phyloP scores from a whole-genome alignment of 768 basidiomycete species.

The Psilocybe tampanensis region DNA sequence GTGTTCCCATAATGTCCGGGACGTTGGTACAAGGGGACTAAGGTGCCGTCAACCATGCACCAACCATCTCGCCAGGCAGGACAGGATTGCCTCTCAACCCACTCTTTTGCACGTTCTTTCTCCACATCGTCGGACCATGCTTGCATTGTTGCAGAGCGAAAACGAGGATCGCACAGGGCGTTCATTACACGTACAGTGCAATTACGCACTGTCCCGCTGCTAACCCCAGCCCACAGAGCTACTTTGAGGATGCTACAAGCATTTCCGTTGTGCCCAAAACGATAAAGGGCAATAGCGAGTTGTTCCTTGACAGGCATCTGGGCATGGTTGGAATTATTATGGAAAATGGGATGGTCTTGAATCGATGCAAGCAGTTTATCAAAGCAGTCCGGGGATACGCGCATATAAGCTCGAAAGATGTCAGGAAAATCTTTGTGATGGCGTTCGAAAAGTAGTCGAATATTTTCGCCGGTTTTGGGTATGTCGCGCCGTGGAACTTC shows the following conservation, averaged over 20 bases:
- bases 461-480: too few species aligned
- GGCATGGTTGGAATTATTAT: too few species aligned
- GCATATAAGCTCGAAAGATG: too few species aligned
- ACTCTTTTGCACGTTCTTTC: constrained; percentile 26
- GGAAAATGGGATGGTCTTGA: too few species aligned
- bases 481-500: too few species aligned
- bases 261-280: constrained; percentile 31
- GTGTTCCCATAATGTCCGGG: constrained; percentile 35
- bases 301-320: constrained; percentile 31
- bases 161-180: constrained; percentile 11
- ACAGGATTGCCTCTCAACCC: constrained; percentile 16
- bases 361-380: too few species aligned
- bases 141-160: constrained; percentile 18
- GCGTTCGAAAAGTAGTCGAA: too few species aligned
- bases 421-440: too few species aligned
- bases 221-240: constrained; percentile 27
- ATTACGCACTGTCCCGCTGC: constrained; percentile 22
- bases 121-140: constrained; percentile 18
- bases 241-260: constrained; percentile 21
- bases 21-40: constrained; percentile 29
- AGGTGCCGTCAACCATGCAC: constrained; percentile 33
- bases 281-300: constrained; percentile 27
- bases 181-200: constrained; percentile 21
- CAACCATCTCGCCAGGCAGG: constrained; percentile 30
- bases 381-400: too few species aligned